Evolutionary conservation across 495 filamentous ascomycete genomes (phyloP).

Genomic region (Penicillium roqueforti): DNA sequence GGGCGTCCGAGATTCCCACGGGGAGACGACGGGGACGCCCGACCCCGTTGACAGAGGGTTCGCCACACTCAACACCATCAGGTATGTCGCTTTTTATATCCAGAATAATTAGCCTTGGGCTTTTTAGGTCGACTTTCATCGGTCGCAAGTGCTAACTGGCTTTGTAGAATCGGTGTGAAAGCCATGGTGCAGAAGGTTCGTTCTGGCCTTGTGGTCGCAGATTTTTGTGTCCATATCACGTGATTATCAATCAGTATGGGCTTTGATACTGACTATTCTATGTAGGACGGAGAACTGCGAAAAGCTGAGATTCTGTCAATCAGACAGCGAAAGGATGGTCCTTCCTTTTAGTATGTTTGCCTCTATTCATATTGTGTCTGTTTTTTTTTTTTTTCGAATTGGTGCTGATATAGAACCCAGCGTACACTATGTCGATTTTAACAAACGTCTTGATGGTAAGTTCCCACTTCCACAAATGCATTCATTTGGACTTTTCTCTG

Average conservation of each 20-base stretch:
- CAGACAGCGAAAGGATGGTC: conserved; percentile 73
- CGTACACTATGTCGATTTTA: conserved; percentile 98
- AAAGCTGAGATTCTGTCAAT: conserved; percentile 94
- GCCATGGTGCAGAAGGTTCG: conserved; percentile 65
- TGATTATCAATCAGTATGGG: conserved; percentile 20
- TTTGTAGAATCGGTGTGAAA: conserved; percentile 65
- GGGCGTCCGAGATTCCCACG: conserved; percentile 45
- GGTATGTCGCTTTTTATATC: conserved; percentile 43
- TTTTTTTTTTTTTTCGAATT: not conserved
- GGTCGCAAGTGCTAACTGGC: conserved; percentile 44
- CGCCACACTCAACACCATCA: conserved; percentile 73
- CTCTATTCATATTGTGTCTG: not conserved
- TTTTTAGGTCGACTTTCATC: conserved; percentile 29
- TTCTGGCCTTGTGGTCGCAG: conserved; percentile 11
- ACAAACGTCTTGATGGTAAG: conserved; percentile 86
- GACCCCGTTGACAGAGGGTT: conserved; percentile 70
- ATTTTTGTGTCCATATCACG: conserved; percentile 32
- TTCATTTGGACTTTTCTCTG: conserved; percentile 9
- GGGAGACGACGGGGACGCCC: conserved; percentile 51
- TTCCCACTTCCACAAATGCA: not conserved
- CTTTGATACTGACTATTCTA: conserved; percentile 14
- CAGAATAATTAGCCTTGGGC: not conserved
- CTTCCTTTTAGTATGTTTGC: conserved; percentile 67
- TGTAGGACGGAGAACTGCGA: conserved; percentile 74
- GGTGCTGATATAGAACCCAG: conserved; percentile 33